Evolutionary conservation across 2,329 filamentous ascomycete species (phyloP).

Genomic region (Clarireedia monteithiana): DNA sequence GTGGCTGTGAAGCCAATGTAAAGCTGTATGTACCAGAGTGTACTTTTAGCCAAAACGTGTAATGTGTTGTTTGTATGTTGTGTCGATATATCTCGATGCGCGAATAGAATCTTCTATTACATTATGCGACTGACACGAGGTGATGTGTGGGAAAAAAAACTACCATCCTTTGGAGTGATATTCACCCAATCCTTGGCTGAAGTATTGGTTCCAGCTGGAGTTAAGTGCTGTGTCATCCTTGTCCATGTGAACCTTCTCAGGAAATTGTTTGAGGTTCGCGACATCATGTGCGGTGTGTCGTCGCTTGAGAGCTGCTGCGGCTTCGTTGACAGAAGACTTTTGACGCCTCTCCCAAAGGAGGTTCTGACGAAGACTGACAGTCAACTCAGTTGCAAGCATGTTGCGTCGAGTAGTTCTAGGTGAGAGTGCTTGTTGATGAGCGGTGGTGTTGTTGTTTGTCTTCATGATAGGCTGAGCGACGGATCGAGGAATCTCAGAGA

Average conservation of each 20-base stretch:
- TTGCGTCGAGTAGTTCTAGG: constrained; percentile 87
- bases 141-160: constrained; percentile 4
- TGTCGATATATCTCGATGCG: constrained; percentile 15
- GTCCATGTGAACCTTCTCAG: constrained; percentile 55
- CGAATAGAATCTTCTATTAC: constrained; percentile 15
- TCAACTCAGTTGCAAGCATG: constrained; percentile 92
- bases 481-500: constrained; percentile 47
- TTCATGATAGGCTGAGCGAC: constrained; percentile 70
- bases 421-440: constrained; percentile 69
- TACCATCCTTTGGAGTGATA: constrained; percentile 87
- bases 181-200: constrained; percentile 69
- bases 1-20: constrained; percentile 27
- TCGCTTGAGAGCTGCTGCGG: constrained; percentile 81
- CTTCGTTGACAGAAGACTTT: constrained; percentile 65
- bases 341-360: constrained; percentile 94
- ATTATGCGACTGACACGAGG: constrained; percentile 22
- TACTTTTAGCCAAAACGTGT: constrained; percentile 23
- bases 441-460: constrained; percentile 50
- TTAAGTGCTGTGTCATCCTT: constrained; percentile 47
- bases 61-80: constrained; percentile 11
- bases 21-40: constrained; percentile 18
- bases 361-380: constrained; percentile 83
- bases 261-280: constrained; percentile 77
- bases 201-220: constrained; percentile 79
- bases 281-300: constrained; percentile 87